Evolutionary conservation across 305 asterid species (phyloP), one percentile per base, ranked within the genome.

Genomic region (Withania somnifera): DNA sequence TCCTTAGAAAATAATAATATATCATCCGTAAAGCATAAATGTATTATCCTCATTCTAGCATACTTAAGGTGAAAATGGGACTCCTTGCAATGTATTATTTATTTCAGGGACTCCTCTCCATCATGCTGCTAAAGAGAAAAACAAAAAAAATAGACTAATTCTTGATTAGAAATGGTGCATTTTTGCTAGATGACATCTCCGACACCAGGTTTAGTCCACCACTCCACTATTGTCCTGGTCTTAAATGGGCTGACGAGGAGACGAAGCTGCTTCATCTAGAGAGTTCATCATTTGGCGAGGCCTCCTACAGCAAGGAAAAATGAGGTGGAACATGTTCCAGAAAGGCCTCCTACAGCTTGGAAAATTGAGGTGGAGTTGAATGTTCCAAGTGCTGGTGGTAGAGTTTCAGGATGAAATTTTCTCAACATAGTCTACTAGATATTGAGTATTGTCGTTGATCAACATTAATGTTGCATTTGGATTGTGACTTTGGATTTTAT

Each of bases 201-300:
- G 98, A 95, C 78, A 89, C 99, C 26, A 91, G 99, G 92, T 95
- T 95, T 90, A 95, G 94, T 85, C 99, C 99, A 22, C 98, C 99
- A 14, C 88, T 92, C 85, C 99, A 95, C 85, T 95, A 95, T 86
- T 94, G 99, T 58, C 96, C 94, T 7, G 98, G 98, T 67, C 99
- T 95, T 75, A 98, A 95, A 76, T 94, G 97, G 97, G 99, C 98
- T 61, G 94, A 95, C 36, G 99, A 94, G 64, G 98, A 95, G 85
- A 71, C 91, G 91, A 92, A 84, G 84, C 95, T 92, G 58, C 86
- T 93, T 26, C 98, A 88, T 83, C 82, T 82, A 26, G 97, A 91
- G 80, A 88, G 64, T 82, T 89, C 89, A 47, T 90, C 97, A 3
- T 93, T 97, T 77, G 88, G 92, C 3, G 99, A 95, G 85, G 84